phyloP scores from a whole-genome alignment of 441 rosid genomes.

The Bruguiera hainesii region DNA sequence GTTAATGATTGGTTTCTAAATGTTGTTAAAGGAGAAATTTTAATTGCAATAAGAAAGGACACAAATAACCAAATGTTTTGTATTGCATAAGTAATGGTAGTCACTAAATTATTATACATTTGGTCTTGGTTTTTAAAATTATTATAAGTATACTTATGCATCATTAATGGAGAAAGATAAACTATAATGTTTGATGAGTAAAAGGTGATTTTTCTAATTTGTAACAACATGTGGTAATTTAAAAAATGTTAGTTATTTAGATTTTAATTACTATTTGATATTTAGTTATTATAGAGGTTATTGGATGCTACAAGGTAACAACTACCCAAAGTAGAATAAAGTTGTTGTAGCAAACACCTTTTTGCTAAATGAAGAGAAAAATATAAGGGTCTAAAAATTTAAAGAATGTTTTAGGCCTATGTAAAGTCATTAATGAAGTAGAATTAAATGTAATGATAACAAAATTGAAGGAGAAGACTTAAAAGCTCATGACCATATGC shows the following conservation, averaged over 20 bases:
- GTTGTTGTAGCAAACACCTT: background rate
- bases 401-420: background rate
- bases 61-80: background rate
- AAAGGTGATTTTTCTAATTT: background rate
- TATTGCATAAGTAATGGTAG: background rate
- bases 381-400: background rate
- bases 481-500: too few species aligned
- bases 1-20: background rate
- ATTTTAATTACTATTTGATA: background rate
- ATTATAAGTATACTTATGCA: background rate
- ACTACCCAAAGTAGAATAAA: background rate
- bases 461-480: too few species aligned
- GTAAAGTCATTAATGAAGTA: too few species aligned
- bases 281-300: background rate
- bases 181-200: background rate
- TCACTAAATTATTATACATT: background rate
- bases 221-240: too few species aligned
- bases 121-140: background rate
- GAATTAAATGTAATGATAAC: too few species aligned
- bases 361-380: background rate
- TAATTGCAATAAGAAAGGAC: background rate
- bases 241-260: background rate
- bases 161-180: background rate
- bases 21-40: background rate
- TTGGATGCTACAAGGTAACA: background rate